Base-by-base conservation (phyloP, 176 grass and related monocot species). In the Musa troglodytarum region DNA sequence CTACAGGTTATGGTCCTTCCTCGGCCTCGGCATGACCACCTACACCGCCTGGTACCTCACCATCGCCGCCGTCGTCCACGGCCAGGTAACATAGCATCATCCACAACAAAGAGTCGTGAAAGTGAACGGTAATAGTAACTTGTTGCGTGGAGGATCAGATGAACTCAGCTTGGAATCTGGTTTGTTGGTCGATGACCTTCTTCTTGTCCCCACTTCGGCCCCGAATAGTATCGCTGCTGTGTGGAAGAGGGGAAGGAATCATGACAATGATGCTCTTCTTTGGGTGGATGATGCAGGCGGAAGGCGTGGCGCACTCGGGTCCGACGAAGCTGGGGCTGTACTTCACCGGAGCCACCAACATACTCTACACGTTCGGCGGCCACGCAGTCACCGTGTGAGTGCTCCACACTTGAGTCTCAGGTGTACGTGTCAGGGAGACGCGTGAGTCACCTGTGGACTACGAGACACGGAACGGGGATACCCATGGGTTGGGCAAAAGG, bases 341-440 rank as follows among this genome's bases (percentile, higher is more conserved):
- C 87, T 93, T 93, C 90, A 93, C 90, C 82, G 90, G 90, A 77
- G 90, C 90, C 66, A 93, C 90, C 71, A 93, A 93, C 85, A 93
- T 93, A 77, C 90, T 93, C 71, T 93, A 93, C 90, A 93, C 90
- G 34, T 93, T 93, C 87, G 90, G 90, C 29, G 90, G 90, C 4
- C 90, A 93, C 77, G 90, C 90, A 10, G 87, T 93, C 84, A 93
- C 90, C 9, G 90, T 93, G 90, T 93, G 89, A 92, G 90, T 72
- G 15, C 20, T 19, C 68, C 20, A 2, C 17, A 70, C 17, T 11
- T 20, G 2, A 12, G 26, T 26, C 2, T 20, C 25, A 20, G 34
- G 34, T 43, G 34, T 43, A 43, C 34, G 34, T 43, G 4, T 43
- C 4, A 43, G 34, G 34, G 34, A 43, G 34, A 43, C 34, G 34